phyloP scores from a whole-genome alignment of 306 rosid species.

The Lablab purpureus region DNA sequence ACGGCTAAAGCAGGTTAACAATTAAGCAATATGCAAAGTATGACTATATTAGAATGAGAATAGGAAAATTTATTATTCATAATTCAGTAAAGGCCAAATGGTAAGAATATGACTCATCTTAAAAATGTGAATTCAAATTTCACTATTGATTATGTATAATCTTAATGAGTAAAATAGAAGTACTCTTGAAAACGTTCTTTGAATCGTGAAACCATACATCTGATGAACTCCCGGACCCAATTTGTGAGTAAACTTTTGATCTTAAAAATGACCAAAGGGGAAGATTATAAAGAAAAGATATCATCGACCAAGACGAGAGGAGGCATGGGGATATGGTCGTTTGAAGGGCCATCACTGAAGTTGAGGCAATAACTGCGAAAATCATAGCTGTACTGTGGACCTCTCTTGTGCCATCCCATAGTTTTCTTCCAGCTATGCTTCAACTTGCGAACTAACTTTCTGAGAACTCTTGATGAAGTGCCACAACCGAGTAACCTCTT shows the following conservation, averaged over 20 bases:
- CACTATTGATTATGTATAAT: no score
- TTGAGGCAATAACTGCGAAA: conserved; percentile 71
- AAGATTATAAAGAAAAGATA: not conserved
- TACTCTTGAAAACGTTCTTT: not conserved
- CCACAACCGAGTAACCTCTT: conserved; percentile 27
- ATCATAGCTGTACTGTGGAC: conserved; percentile 63
- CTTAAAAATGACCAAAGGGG: not conserved
- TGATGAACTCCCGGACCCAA: not conserved
- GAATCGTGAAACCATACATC: not conserved
- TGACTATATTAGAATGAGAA: no score
- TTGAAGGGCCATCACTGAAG: conserved; percentile 64
- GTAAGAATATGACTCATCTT: not conserved
- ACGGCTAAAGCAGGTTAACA: not conserved
- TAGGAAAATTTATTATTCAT: conserved; percentile 3
- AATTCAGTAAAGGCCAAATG: not conserved
- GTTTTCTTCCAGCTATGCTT: conserved; percentile 65
- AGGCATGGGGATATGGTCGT: conserved; percentile 22
- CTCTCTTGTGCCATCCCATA: conserved; percentile 49
- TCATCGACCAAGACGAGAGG: conserved; percentile 41
- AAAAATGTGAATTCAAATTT: not conserved
- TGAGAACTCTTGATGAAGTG: conserved; percentile 44
- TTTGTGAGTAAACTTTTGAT: not conserved
- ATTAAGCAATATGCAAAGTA: not conserved
- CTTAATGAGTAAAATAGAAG: no score
- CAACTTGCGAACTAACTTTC: conserved; percentile 55